Evolutionary conservation across 2,329 filamentous ascomycete species (phyloP), one percentile per base, ranked within the genome.

Genomic region (Verticillium longisporum): DNA sequence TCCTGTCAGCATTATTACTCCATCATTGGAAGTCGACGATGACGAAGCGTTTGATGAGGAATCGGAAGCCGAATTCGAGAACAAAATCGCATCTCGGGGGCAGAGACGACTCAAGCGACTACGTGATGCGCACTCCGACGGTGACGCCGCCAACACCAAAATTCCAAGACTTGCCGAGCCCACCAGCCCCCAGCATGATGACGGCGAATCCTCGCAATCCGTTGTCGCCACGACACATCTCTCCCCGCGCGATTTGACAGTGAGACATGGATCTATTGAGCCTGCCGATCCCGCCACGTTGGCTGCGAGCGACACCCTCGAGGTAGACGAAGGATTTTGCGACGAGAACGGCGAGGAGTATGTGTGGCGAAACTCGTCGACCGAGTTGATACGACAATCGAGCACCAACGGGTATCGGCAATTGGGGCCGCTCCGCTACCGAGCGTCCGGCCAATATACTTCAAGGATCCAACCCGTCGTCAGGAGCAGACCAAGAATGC

Each of bases 401-500:
- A 21, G 18, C 1, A 13, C 57, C 11, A 56, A 45, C 13, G 21
- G 32, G 11, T 21, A 58, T 6, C 60, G 56, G 32, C 58, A 34
- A 41, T 50, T 50, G 15, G 62, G 60, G n/a, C 50, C 50, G 34
- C 32, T 62, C 33, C 45, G 60, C 7, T 64, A 60, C 56, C 61
- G 62, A 41, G 62, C 60, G 11, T 61, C 63, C 13, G 60, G 60
- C 6, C 61, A 64, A 57, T 59, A 60, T 13, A 60, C 62, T 7
- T 58, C 60, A 6, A 50, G 61, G 26, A 61, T 57, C 26, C 61
- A 59, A 11, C 63, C 61, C 7, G 62, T 64, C 36, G 61, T 64
- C 18, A 61, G 53, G 36, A 60, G 61, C 15, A 60, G 58, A 18
- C 62, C 63, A 31, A 59, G 63, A 34, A 64, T 64, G 63, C 62